Evolutionary conservation across 2,329 filamentous ascomycete genomes (phyloP).

Genomic region (Fragosphaeria purpurea): DNA sequence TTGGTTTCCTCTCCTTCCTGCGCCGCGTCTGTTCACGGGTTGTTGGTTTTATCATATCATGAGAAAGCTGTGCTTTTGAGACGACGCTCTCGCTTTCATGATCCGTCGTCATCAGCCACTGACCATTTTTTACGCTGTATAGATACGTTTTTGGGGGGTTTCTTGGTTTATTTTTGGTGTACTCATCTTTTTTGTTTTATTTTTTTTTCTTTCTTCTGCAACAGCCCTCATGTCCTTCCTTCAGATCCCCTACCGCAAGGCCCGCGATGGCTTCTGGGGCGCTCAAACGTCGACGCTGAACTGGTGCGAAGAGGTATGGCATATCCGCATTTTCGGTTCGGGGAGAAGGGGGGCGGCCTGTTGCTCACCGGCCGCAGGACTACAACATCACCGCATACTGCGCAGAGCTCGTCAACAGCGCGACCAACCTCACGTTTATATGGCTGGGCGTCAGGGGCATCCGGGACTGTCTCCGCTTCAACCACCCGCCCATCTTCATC

Average conservation of each 20-base stretch:
- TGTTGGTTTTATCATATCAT: no score
- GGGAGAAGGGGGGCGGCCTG: no score
- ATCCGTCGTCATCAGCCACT: no score
- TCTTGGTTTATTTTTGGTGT: not conserved
- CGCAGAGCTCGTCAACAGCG: slow-evolving; percentile 41
- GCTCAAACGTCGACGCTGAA: slow-evolving; percentile 28
- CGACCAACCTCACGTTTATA: slow-evolving; percentile 77
- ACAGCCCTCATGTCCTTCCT: slow-evolving; percentile 9
- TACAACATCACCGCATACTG: slow-evolving; percentile 28
- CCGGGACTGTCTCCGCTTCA: slow-evolving; percentile 58
- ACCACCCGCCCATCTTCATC: slow-evolving; percentile 67
- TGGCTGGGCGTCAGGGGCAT: slow-evolving; percentile 69
- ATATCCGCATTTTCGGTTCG: no score
- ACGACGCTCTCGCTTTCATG: no score
- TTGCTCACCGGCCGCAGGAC: slow-evolving; percentile 14
- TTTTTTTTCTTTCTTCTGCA: not conserved
- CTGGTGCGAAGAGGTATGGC: slow-evolving; percentile 28
- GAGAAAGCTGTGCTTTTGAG: no score
- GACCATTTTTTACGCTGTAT: no score
- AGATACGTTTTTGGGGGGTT: not conserved
- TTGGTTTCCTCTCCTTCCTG: no score
- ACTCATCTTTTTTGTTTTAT: not conserved
- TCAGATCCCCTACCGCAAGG: slow-evolving; percentile 24
- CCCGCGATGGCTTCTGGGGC: slow-evolving; percentile 27
- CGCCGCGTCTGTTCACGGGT: no score